Percentiles rank a stretch among this genome's conserved stretches.
phyloP scores from a whole-genome alignment of 441 rosid genomes.

The Populus hybrid region DNA sequence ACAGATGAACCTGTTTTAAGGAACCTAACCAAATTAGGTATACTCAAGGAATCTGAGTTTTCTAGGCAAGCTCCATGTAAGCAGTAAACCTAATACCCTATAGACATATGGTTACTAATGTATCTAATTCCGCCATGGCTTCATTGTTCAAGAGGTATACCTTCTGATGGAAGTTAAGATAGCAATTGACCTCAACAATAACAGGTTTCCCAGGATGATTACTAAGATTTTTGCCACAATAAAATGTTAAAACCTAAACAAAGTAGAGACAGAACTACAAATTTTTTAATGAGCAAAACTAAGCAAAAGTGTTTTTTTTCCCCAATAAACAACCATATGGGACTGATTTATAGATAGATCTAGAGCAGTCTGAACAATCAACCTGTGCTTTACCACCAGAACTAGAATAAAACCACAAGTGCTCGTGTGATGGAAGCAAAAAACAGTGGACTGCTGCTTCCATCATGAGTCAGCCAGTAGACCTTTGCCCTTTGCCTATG shows the following conservation, averaged over 20 bases:
- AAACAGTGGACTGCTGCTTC: background rate
- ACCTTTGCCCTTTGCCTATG: background rate
- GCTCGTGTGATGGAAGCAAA: background rate
- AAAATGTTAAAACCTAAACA: background rate
- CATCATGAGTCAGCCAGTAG: background rate
- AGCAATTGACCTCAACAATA: background rate
- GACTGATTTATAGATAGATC: background rate
- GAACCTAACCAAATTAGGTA: background rate
- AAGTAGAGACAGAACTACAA: background rate
- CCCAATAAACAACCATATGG: background rate
- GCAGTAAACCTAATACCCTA: background rate
- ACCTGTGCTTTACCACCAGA: background rate
- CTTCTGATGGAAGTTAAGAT: background rate
- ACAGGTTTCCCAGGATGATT: background rate
- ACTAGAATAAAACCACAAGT: background rate
- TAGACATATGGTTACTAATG: background rate
- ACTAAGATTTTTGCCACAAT: background rate
- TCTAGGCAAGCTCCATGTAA: background rate
- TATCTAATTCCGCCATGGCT: background rate
- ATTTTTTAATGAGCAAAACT: background rate
- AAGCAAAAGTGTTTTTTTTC: background rate
- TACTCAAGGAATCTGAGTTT: background rate
- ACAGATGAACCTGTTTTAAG: constrained; percentile 22
- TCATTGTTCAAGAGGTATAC: background rate
- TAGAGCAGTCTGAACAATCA: background rate